Conservation (phyloP, 208 protist species). For the Acanthamoeba healyi region DNA sequence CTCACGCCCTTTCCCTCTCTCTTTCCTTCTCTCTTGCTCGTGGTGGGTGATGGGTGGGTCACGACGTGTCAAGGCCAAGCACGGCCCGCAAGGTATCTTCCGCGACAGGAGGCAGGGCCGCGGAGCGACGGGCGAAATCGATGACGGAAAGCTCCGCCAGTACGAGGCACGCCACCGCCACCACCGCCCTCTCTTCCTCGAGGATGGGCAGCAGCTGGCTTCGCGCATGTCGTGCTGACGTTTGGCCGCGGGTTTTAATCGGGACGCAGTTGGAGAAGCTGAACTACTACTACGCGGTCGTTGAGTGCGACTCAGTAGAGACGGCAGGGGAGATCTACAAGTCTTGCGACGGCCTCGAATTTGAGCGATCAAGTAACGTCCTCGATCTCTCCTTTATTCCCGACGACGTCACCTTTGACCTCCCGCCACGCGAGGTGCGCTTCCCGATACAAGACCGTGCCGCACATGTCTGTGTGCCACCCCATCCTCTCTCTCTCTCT, state of each 20-base stretch:
- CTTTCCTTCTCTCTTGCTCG: conserved; percentile 73
- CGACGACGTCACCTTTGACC: conserved; percentile 91
- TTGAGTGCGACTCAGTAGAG: conserved; percentile 94
- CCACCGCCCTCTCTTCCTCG: too few species aligned
- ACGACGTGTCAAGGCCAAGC: not conserved
- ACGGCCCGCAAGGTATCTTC: conserved; percentile 91
- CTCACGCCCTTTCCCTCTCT: conserved; percentile 76
- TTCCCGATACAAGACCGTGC: not conserved
- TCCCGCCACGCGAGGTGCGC: conserved; percentile 36
- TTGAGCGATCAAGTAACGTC: conserved; percentile 95
- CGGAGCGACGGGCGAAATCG: conserved; percentile 93
- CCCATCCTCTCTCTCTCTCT: not conserved
- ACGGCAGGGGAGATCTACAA: conserved; percentile 95
- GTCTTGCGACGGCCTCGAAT: conserved; percentile 96
- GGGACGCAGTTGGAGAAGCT: conserved; percentile 40
- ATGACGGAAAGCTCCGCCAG: conserved; percentile 90
- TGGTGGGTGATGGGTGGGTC: conserved; percentile 85
- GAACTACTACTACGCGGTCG: conserved; percentile 97
- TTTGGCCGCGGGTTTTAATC: not conserved
- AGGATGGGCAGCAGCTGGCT: too few species aligned
- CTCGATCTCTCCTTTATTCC: conserved; percentile 98
- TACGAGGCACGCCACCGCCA: conserved; percentile 65
- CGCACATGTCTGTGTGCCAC: not conserved
- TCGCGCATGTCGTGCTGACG: not conserved
- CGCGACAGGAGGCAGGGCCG: conserved; percentile 68